Percentiles rank a stretch among this genome's conserved stretches.
Conservation (phyloP, 2,329 filamentous ascomycete genomes). For the Trichoderma atroviride region DNA sequence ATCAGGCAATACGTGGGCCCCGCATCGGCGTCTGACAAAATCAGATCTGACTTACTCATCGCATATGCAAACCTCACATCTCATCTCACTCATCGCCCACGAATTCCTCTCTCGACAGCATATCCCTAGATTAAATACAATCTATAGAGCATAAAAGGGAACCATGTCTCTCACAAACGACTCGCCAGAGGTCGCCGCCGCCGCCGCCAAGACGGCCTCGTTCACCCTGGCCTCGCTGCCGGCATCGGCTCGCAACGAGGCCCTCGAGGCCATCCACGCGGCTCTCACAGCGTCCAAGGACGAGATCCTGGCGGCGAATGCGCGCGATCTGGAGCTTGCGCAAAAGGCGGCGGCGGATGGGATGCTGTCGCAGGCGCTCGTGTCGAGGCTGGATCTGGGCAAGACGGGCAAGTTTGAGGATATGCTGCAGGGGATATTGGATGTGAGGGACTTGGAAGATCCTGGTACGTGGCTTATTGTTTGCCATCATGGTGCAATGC, state of each 20-base stretch:
- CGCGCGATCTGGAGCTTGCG: conserved; percentile 76
- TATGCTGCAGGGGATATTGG: conserved; percentile 92
- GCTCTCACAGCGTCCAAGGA: conserved; percentile 72
- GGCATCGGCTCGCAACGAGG: conserved; percentile 75
- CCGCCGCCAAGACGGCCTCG: conserved; percentile 77
- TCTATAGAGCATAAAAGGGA: neutral
- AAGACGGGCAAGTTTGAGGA: conserved; percentile 94
- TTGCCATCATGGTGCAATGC: neutral
- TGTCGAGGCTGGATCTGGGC: conserved; percentile 84
- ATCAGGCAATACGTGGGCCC: conserved; percentile 11
- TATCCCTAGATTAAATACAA: neutral
- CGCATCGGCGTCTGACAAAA: conserved; percentile 15
- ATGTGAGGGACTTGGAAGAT: conserved; percentile 82
- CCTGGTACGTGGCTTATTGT: conserved; percentile 63
- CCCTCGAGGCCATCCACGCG: conserved; percentile 78
- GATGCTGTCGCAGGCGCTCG: conserved; percentile 75
- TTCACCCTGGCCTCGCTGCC: conserved; percentile 81
- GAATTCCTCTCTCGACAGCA: neutral
- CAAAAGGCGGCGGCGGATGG: conserved; percentile 73
- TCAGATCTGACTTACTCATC: conserved; percentile 11
- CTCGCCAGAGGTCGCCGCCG: conserved; percentile 75
- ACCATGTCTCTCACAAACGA: conserved; percentile 88
- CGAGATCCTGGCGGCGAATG: conserved; percentile 84
- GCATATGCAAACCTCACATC: neutral
- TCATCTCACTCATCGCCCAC: neutral